These are phyloP conservation scores for Limonomyces culmigenus DNA, from an alignment of 1,284 basidiomycete genomes.

Conservation along the genomic window DNA sequence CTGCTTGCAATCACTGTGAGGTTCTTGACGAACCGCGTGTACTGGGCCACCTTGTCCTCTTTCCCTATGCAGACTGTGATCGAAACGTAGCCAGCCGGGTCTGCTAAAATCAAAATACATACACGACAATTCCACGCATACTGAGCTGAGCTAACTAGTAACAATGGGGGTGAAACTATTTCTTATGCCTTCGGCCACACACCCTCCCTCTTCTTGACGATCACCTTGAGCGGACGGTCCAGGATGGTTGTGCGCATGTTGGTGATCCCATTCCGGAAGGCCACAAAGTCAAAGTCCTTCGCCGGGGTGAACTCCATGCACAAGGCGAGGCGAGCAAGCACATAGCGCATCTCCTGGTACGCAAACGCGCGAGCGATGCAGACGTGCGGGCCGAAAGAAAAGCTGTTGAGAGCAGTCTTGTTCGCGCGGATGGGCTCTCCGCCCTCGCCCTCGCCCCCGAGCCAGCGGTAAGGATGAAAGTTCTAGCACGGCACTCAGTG, in stretches of 20 bases:
- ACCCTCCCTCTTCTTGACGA: not conserved
- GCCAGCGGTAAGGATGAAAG: conserved; percentile 4
- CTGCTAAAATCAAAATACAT: too few relatives aligned
- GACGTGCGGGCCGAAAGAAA: conserved; percentile 3
- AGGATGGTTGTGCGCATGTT: conserved; percentile 4
- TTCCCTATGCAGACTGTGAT: too few relatives aligned
- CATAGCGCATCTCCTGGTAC: conserved; percentile 5
- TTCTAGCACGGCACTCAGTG: not conserved
- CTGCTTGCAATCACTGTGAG: too few relatives aligned
- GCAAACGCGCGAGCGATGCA: conserved; percentile 6
- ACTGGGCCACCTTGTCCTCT: too few relatives aligned
- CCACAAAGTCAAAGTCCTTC: conserved; percentile 1
- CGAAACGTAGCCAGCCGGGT: too few relatives aligned
- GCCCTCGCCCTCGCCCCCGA: conserved; percentile 2
- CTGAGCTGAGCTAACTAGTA: too few relatives aligned
- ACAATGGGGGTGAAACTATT: too few relatives aligned
- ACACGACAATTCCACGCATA: too few relatives aligned
- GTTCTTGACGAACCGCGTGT: too few relatives aligned
- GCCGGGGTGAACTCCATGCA: conserved; percentile 5
- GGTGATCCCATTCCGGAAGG: conserved; percentile 1
- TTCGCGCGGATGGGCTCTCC: not conserved
- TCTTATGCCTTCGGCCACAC: too few relatives aligned
- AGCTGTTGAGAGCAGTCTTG: conserved; percentile 2
- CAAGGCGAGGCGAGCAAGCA: conserved; percentile 5
- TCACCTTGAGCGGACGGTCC: conserved; percentile 1